Evolutionary conservation across 176 grass and related monocot genomes (phyloP).

Genomic region (Carex littledalei): DNA sequence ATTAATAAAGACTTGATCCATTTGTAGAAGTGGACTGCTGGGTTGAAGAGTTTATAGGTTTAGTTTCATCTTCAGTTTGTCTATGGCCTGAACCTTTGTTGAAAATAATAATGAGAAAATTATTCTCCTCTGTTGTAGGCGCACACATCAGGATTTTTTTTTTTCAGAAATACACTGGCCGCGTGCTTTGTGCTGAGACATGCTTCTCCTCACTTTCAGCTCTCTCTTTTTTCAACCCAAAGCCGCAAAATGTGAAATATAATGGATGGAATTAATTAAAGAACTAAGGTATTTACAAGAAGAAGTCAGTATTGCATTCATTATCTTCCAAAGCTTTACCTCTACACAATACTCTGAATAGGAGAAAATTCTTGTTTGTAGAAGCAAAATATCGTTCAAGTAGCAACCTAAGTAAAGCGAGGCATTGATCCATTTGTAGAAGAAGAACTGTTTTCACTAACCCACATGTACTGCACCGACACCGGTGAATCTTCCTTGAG

Average conservation of each 20-base stretch:
- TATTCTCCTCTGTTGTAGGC: background rate
- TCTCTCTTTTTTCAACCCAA: background rate
- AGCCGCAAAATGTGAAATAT: background rate
- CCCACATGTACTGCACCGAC: conserved; percentile 62
- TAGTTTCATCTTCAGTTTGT: background rate
- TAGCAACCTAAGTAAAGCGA: conserved; percentile 12
- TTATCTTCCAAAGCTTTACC: background rate
- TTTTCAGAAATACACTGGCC: too few species aligned
- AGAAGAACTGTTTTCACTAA: conserved; percentile 54
- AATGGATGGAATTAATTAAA: background rate
- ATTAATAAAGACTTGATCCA: too few species aligned
- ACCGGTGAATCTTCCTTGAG: conserved; percentile 38
- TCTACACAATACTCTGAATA: conserved; percentile 7
- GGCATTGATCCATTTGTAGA: conserved; percentile 58
- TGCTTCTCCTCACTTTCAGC: background rate
- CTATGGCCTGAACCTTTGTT: background rate
- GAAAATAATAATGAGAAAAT: background rate
- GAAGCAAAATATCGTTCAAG: background rate
- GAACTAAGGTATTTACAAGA: background rate
- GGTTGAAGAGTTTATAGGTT: too few species aligned
- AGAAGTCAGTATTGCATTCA: background rate
- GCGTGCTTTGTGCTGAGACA: background rate
- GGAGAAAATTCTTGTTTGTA: background rate
- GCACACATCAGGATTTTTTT: too few species aligned
- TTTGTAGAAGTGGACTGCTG: background rate